Evolutionary conservation across 2,329 filamentous ascomycete species (phyloP), one percentile per base, ranked within the genome.

Genomic region (Scedosporium aurantiacum): DNA sequence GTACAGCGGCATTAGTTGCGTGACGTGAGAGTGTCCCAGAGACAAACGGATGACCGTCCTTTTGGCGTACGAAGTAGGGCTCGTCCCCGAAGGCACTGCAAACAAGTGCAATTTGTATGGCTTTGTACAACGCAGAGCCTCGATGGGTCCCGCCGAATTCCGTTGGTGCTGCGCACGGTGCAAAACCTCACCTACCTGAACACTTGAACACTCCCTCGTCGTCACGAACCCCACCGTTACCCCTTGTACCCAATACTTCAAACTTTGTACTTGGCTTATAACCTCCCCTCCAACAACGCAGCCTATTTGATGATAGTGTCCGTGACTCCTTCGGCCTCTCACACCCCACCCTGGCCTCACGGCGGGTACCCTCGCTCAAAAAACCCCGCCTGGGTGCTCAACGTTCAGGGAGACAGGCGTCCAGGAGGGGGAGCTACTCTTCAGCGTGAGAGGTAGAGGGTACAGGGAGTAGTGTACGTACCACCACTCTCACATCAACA

Each of bases 401-500:
- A 60, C 43, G 43, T 25, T 45, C 41, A 4, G 43, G 43, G 50
- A 54, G 23, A 23, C 50, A 54, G 50, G 50, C 50, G 23, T 18
- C 18, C 50, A 47, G 43, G 14, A n/a, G n/a, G n/a, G 43, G 18
- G 43, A n/a, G 43, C 43, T 47, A 47, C 43, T 6, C n/a, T 47
- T 47, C 43, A 16, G 7, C n/a, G 43, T 47, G 43, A 47, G 50
- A 54, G 50, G 50, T 54, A 54, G 50, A 54, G 18, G 50, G 50
- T 54, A 54, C 50, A 12, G 25, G n/a, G 43, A 14, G 58, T 52
- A 60, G 43, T 6, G 58, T 52, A 60, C 43, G 57, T 59, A 59
- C 57, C 57, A 28, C 40, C 37, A 43, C 56, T 27, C 14, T 23
- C 37, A 58, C 43, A 47, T 21, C 18, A n/a, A 47, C n/a, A 21